Conservation (phyloP, 139 green algal species). For the Chlamydomonas sphaeroides region DNA sequence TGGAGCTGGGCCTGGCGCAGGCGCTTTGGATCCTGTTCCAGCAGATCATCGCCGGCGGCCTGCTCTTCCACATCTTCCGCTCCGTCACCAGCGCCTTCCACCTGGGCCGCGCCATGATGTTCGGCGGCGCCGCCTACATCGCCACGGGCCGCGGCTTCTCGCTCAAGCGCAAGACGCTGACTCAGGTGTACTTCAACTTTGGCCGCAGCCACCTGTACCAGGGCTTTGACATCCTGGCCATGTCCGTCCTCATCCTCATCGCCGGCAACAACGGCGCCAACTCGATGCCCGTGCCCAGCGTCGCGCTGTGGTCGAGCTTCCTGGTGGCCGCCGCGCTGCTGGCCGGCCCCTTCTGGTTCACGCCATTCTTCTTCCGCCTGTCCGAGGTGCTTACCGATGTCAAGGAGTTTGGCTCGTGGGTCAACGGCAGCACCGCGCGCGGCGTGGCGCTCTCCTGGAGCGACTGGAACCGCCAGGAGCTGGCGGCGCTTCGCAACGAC, state of each 20-base stretch:
- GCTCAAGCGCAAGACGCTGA: conserved; percentile 71
- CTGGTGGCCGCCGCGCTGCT: conserved; percentile 69
- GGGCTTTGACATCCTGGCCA: conserved; percentile 61
- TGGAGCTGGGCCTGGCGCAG: neutral
- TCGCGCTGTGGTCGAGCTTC: conserved; percentile 67
- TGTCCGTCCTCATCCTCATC: conserved; percentile 45
- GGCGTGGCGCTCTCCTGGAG: neutral
- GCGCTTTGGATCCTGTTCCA: neutral
- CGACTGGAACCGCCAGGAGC: neutral
- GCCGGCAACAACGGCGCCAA: neutral
- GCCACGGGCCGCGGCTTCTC: conserved; percentile 82
- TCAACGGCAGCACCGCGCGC: neutral
- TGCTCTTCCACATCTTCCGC: conserved; percentile 78
- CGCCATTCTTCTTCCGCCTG: conserved; percentile 67
- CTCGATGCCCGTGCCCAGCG: neutral
- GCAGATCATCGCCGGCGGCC: conserved; percentile 53
- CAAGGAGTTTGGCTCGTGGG: neutral
- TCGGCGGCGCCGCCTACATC: conserved; percentile 77
- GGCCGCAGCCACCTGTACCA: conserved; percentile 75
- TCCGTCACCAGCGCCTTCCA: conserved; percentile 62
- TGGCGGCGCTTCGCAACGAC: neutral
- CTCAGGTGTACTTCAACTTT: conserved; percentile 58
- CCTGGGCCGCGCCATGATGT: conserved; percentile 69
- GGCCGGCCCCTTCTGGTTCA: conserved; percentile 80
- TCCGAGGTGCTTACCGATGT: neutral